These are phyloP conservation scores for Phytophthora idaei DNA, from an alignment of 352 stramenopile genomes.

Conservation along the genomic window DNA sequence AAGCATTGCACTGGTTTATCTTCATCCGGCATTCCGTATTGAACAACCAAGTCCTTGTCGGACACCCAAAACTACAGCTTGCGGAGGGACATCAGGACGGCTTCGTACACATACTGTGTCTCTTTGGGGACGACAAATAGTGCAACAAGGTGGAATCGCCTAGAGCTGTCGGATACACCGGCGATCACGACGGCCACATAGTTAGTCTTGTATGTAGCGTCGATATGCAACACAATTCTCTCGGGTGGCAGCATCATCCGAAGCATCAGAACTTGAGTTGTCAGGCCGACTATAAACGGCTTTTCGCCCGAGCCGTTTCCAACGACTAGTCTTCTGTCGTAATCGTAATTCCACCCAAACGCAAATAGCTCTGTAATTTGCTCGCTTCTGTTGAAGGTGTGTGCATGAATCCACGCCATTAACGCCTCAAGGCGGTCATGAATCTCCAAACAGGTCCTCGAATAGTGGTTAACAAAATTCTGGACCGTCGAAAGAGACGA, in stretches of 20 bases:
- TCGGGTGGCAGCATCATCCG: neutral
- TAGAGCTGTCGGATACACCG: neutral
- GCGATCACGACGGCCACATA: neutral
- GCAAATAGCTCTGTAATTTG: neutral
- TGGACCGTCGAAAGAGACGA: neutral
- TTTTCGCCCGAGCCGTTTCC: conserved; percentile 13
- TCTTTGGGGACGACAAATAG: conserved; percentile 5
- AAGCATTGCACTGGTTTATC: conserved; percentile 6
- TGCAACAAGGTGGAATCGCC: conserved; percentile 6
- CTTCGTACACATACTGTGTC: neutral
- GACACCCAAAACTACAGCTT: neutral
- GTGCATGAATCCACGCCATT: too few species aligned
- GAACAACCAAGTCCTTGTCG: neutral
- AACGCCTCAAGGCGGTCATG: too few species aligned
- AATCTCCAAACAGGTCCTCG: too few species aligned
- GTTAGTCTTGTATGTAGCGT: conserved; percentile 8
- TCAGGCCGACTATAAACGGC: neutral
- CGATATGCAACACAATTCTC: neutral
- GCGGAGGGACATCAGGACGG: neutral
- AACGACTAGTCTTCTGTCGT: neutral
- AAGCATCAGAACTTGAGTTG: conserved; percentile 5
- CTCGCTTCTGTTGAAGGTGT: neutral
- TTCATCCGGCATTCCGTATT: conserved; percentile 2
- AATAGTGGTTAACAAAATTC: too few species aligned
- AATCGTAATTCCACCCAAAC: neutral